Evolutionary conservation across 768 basidiomycete species (phyloP).

Genomic region (Dacryopinax primogenitus): DNA sequence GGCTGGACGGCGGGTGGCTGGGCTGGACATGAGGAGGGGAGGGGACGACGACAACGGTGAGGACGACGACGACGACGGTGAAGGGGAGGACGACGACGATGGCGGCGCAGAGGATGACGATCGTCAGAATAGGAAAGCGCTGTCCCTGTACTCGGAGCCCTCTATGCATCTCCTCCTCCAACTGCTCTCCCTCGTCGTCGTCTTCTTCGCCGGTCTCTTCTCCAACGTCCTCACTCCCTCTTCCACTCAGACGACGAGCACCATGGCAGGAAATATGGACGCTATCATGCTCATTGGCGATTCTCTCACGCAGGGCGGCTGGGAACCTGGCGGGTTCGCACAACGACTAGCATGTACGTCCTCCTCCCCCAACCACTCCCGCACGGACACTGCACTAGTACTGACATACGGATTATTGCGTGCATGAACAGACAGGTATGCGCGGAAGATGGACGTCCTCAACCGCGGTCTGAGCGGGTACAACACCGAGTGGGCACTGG

Average conservation of each 20-base stretch:
- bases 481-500: constrained; percentile 75
- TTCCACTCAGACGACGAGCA: background rate
- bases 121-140: background rate
- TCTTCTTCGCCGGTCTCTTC: background rate
- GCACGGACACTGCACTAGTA: background rate
- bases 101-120: background rate
- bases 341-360: constrained; percentile 51
- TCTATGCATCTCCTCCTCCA: background rate
- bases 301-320: constrained; percentile 62
- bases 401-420: constrained; percentile 5
- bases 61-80: background rate
- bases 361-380: constrained; percentile 13
- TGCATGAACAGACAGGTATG: constrained; percentile 47
- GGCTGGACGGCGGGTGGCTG: background rate
- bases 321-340: constrained; percentile 49
- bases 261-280: constrained; percentile 27
- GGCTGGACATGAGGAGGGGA: background rate
- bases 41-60: background rate
- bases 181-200: background rate
- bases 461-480: constrained; percentile 80
- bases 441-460: constrained; percentile 68
- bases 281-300: constrained; percentile 67
- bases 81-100: background rate
- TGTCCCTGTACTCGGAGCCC: background rate
- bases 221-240: background rate